These are phyloP conservation scores for Pleurozium schreberi DNA, from an alignment of 225 moss, liverwort and hornwort species.

Conservation along the genomic window DNA sequence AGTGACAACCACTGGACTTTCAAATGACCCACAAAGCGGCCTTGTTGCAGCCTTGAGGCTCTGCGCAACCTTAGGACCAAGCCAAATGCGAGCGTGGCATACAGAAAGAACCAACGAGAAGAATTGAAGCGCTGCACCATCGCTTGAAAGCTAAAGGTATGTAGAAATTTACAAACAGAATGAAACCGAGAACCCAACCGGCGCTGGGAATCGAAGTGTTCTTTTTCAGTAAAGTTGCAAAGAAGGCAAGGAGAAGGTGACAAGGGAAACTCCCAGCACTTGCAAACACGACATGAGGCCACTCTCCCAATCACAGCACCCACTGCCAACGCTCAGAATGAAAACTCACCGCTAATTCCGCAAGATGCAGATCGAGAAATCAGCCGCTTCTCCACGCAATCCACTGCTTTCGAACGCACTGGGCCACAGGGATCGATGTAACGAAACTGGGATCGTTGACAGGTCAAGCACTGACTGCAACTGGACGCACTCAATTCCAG, in stretches of 20 bases:
- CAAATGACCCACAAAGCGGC: not conserved
- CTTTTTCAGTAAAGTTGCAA: too few species aligned
- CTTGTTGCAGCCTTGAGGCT: not conserved
- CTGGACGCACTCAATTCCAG: too few species aligned
- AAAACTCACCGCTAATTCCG: not conserved
- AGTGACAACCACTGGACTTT: not conserved
- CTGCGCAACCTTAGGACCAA: not conserved
- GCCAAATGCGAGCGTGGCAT: not conserved
- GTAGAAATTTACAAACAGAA: not conserved
- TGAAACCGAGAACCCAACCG: too few species aligned
- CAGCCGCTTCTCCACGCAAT: not conserved
- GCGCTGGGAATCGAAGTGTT: too few species aligned
- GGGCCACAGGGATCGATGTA: too few species aligned
- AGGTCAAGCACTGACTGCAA: too few species aligned
- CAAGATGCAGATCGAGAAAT: not conserved
- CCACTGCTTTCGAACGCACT: too few species aligned
- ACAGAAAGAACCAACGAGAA: not conserved
- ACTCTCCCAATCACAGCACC: not conserved
- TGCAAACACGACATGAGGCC: not conserved
- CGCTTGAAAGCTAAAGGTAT: not conserved
- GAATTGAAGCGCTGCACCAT: too few species aligned
- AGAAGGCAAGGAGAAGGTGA: not conserved
- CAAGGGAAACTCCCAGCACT: not conserved
- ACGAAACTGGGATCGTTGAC: not conserved
- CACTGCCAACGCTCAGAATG: not conserved